Evolutionary conservation across 139 green algal genomes (phyloP).

Genomic region (Picochlorum sp.): DNA sequence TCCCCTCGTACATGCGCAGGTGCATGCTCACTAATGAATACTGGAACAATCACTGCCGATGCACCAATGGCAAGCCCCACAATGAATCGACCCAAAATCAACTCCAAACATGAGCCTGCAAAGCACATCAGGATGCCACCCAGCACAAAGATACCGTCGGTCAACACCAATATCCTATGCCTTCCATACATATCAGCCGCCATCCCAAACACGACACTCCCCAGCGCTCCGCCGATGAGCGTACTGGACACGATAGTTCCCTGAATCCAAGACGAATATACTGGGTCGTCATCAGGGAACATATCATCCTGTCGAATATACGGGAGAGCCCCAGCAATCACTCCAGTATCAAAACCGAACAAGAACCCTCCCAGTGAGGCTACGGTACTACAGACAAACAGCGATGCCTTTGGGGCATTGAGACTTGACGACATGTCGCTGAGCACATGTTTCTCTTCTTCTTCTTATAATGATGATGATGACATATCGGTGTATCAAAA

Average conservation of each 20-base stretch:
- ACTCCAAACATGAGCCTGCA: not conserved
- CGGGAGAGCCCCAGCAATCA: conserved; percentile 59
- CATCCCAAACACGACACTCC: conserved; percentile 38
- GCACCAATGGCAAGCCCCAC: conserved; percentile 52
- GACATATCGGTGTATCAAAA: not conserved
- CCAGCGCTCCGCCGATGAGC: conserved; percentile 35
- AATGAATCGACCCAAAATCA: conserved; percentile 31
- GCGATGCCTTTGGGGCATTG: not conserved
- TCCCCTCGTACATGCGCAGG: conserved; percentile 20
- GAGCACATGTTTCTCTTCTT: too few species aligned
- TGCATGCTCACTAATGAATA: conserved; percentile 53
- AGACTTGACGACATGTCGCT: too few species aligned
- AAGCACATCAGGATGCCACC: conserved; percentile 38
- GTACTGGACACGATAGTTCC: conserved; percentile 43
- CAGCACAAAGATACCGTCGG: conserved; percentile 39
- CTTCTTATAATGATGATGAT: too few species aligned
- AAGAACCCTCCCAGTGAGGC: not conserved
- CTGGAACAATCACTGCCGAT: conserved; percentile 47
- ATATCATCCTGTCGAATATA: conserved; percentile 63
- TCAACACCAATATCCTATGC: conserved; percentile 22
- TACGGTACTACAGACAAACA: not conserved
- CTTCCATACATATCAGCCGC: conserved; percentile 39
- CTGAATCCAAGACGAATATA: conserved; percentile 21
- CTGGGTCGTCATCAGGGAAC: conserved; percentile 6
- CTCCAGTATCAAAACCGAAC: conserved; percentile 13